Percentiles rank a stretch among this genome's conserved stretches.
phyloP scores from a whole-genome alignment of 257 asterid genomes.

The Leptodermis oblonga region DNA sequence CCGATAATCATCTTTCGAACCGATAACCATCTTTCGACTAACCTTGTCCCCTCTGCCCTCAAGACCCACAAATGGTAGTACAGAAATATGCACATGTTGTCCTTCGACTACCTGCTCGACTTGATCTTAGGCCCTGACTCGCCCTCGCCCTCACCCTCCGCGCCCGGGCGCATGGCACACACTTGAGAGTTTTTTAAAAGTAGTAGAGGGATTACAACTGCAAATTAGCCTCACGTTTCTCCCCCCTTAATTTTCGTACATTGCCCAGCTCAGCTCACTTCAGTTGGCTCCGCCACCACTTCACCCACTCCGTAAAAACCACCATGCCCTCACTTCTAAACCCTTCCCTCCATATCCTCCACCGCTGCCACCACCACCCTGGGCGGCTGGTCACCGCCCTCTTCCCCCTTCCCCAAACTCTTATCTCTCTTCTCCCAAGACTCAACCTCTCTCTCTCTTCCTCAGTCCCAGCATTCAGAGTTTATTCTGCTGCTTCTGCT shows the following conservation, averaged over 20 bases:
- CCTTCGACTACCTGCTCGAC: no score
- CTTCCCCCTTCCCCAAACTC: constrained; percentile 22
- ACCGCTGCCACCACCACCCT: constrained; percentile 31
- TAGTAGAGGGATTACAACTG: not conserved
- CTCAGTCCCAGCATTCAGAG: constrained; percentile 12
- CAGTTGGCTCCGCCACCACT: no score
- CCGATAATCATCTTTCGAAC: no score
- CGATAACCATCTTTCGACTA: no score
- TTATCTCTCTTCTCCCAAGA: constrained; percentile 13
- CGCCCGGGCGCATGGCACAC: no score
- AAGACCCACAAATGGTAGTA: no score
- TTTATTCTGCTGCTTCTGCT: constrained; percentile 21
- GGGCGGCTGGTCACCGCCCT: constrained; percentile 30
- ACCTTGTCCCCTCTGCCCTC: no score
- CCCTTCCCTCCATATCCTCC: constrained; percentile 56
- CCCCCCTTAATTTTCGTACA: not conserved
- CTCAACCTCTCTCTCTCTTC: constrained; percentile 23
- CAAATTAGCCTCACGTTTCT: not conserved
- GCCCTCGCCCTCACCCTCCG: no score
- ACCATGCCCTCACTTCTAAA: constrained; percentile 46
- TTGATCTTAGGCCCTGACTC: no score
- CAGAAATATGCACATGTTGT: no score
- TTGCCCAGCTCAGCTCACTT: no score
- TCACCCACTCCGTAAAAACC: not conserved
- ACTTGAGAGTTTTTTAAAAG: not conserved